Conservation (phyloP, 495 filamentous ascomycete genomes). For the Xylaria grammica region DNA sequence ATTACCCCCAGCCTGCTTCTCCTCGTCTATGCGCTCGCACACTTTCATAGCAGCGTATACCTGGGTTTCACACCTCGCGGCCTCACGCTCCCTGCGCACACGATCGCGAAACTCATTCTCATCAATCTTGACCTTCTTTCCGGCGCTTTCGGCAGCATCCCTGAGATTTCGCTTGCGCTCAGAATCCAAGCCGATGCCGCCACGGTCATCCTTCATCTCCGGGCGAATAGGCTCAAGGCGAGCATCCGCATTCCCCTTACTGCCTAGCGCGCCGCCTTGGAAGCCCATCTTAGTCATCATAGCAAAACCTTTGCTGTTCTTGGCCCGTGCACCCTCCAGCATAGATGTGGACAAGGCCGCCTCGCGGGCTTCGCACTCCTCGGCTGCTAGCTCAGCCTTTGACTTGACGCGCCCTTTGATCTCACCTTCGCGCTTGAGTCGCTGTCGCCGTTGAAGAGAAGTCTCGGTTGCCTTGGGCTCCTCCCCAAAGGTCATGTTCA, state of each 20-base stretch:
- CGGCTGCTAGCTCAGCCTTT: constrained; percentile 78
- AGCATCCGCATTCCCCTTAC: constrained; percentile 38
- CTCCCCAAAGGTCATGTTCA: constrained; percentile 64
- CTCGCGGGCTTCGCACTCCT: constrained; percentile 73
- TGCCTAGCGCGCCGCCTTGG: constrained; percentile 74
- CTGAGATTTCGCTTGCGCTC: constrained; percentile 82
- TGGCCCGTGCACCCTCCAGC: constrained; percentile 47
- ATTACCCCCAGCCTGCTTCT: constrained; percentile 24
- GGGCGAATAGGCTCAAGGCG: constrained; percentile 21
- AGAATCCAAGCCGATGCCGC: constrained; percentile 84
- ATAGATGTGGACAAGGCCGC: constrained; percentile 74
- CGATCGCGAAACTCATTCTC: constrained; percentile 80
- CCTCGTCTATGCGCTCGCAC: constrained; percentile 72
- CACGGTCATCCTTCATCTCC: constrained; percentile 73
- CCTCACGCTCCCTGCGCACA: constrained; percentile 72
- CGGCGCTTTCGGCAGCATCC: constrained; percentile 63
- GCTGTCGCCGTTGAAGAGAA: constrained; percentile 60
- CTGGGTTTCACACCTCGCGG: constrained; percentile 68
- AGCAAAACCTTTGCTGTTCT: constrained; percentile 77
- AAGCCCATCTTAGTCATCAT: constrained; percentile 99
- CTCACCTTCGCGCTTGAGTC: constrained; percentile 64
- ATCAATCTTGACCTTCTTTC: constrained; percentile 65
- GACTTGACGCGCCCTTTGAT: constrained; percentile 68
- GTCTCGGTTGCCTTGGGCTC: constrained; percentile 49
- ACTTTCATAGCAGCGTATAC: constrained; percentile 81